Percentiles rank a stretch among this genome's conserved stretches.
phyloP scores from a whole-genome alignment of 768 basidiomycete genomes.

The Leucogyrophana mollusca region DNA sequence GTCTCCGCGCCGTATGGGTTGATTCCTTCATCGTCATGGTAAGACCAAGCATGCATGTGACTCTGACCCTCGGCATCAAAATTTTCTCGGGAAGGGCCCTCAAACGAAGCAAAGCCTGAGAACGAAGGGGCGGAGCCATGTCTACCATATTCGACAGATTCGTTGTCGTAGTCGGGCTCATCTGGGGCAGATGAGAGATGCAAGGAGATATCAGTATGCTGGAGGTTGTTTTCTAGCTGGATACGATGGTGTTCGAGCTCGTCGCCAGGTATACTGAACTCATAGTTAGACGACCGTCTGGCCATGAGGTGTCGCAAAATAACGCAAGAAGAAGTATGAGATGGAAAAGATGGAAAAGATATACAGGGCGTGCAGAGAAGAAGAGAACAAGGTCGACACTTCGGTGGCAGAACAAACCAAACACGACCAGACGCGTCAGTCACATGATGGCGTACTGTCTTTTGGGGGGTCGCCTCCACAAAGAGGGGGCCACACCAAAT shows the following conservation, averaged over 20 bases:
- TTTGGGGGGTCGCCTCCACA: conserved; percentile 6
- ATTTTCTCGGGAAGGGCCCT: conserved; percentile 53
- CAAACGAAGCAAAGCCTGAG: conserved; percentile 60
- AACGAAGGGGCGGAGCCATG: conserved; percentile 61
- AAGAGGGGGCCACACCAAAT: conserved; percentile 13
- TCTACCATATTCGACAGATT: conserved; percentile 67
- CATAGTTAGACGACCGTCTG: conserved; percentile 28
- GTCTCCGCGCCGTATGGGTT: conserved; percentile 69
- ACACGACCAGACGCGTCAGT: conserved; percentile 22
- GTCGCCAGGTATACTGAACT: conserved; percentile 65
- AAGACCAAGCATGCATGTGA: conserved; percentile 55
- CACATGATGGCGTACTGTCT: conserved; percentile 30
- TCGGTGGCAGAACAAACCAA: neutral
- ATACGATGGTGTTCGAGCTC: conserved; percentile 75
- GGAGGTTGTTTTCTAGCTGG: conserved; percentile 75
- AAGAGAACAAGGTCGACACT: conserved; percentile 18
- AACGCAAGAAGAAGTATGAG: conserved; percentile 7
- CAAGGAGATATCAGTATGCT: conserved; percentile 69
- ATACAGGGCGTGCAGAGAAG: conserved; percentile 3
- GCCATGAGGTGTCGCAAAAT: conserved; percentile 22
- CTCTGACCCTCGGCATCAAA: conserved; percentile 53
- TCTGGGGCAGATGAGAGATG: conserved; percentile 58
- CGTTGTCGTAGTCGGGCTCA: conserved; percentile 41
- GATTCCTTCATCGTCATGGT: conserved; percentile 65
- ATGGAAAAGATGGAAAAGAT: conserved; percentile 8